phyloP scores from a whole-genome alignment of 2,329 filamentous ascomycete species.

The Beauveria australis region DNA sequence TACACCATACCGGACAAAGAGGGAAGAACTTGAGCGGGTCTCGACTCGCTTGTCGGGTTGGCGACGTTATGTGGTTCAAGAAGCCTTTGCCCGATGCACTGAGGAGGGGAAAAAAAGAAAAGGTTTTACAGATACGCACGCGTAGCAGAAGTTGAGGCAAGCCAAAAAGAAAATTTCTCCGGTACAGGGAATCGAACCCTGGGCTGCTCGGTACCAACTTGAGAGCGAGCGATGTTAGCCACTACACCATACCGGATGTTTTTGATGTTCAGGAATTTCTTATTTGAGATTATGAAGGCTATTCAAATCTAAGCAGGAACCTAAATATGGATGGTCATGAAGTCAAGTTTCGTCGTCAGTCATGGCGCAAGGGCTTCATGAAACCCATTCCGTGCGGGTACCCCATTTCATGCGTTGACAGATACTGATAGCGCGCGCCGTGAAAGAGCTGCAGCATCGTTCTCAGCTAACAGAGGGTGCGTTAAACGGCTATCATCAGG shows the following conservation, averaged over 20 bases:
- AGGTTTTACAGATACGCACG: background rate
- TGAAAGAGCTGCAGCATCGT: too few species aligned
- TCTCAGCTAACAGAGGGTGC: too few species aligned
- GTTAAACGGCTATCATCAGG: too few species aligned
- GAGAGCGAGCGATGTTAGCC: constrained; percentile 30
- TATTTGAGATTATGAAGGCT: background rate
- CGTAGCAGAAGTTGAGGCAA: background rate
- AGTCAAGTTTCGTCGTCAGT: too few species aligned
- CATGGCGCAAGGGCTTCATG: too few species aligned
- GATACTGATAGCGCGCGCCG: too few species aligned
- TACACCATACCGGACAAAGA: constrained; percentile 26
- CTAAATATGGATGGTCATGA: too few species aligned
- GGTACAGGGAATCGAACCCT: constrained; percentile 16
- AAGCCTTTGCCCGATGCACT: background rate
- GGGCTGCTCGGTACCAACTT: constrained; percentile 15
- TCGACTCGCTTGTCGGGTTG: background rate
- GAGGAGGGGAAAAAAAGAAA: background rate
- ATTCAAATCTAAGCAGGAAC: background rate
- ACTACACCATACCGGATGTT: constrained; percentile 27
- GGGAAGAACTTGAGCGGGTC: background rate
- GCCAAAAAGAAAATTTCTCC: constrained; percentile 11
- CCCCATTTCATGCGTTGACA: too few species aligned
- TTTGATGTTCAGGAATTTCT: background rate
- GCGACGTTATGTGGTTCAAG: background rate
- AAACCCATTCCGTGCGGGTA: too few species aligned